Evolutionary conservation across 805 yeast genomes (phyloP), one percentile per base, ranked within the genome.

Genomic region (Vanderwaltozyma tropicalis): DNA sequence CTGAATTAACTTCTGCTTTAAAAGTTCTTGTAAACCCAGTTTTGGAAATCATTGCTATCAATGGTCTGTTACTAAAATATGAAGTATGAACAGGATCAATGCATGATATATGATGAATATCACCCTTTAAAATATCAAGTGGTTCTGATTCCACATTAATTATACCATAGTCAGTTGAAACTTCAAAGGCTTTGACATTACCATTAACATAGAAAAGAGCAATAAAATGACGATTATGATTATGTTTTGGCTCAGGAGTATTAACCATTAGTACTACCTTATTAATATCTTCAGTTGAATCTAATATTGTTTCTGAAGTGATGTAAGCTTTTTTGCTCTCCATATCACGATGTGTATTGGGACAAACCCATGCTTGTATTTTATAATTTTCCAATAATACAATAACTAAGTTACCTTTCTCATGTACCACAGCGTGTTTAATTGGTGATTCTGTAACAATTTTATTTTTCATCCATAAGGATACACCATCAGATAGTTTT

Each of bases 291-390:
- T 32, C 35, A 1, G 34, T 21, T 13, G 18, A 12, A 3, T 31
- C 39, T 3, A 51, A 21, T 5, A 34, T 21, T 13, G 45, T 34
- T 8, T 48, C 49, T 2, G 52, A 39, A 18, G 39, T 46, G 11
- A 52, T 38, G 10, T 31, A 26, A 1, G 55, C 41, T 0, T 39
- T 30, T 25, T 38, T 31, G 9, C 11, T 18, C 31, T 38, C 38
- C 16, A 19, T 17, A 36, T 53, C 55, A 0, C 32, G 24, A 12
- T 36, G 18, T 16, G 28, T 28, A 16, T 36, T 39, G 2, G 62
- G 50, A 37, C 87, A 75, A 40, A 78, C 74, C 84, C 86, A 84
- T 5, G 81, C 61, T 11, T 74, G 65, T 11, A 85, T 42, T 15
- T 58, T 48, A 13, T 50, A 41, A 31, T 57, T 55, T n/a, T 61